phyloP scores from a whole-genome alignment of 805 yeast species.

The Hanseniaspora thailandica region DNA sequence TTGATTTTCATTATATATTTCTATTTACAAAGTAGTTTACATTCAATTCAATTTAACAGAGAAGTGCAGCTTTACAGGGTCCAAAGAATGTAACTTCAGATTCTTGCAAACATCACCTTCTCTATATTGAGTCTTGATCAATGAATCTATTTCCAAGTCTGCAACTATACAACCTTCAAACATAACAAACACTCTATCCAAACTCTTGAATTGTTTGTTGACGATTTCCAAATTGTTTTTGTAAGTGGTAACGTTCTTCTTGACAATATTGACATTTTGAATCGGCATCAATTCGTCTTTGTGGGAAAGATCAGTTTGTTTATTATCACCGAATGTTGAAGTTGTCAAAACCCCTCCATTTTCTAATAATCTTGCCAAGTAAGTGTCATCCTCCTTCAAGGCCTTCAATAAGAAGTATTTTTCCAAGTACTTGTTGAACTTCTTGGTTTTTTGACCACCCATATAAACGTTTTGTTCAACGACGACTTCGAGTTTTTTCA shows the following conservation, averaged over 20 bases:
- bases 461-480: not conserved
- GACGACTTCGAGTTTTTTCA: not conserved
- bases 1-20: not conserved
- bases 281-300: not conserved
- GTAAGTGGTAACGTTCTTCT: not conserved
- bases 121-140: not conserved
- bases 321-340: not conserved
- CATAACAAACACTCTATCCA: not conserved
- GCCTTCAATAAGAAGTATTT: not conserved
- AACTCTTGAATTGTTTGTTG: not conserved
- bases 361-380: not conserved
- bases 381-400: not conserved
- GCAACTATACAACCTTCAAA: not conserved
- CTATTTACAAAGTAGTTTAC: not conserved
- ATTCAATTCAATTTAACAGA: not conserved
- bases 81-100: not conserved
- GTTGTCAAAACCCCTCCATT: not conserved
- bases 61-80: not conserved
- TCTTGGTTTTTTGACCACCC: not conserved
- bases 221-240: not conserved
- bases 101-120: not conserved
- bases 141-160: not conserved
- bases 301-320: not conserved
- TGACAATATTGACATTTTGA: not conserved
- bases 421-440: not conserved